Base-by-base conservation (phyloP, 306 rosid genomes). In the Cajanus cajan region DNA sequence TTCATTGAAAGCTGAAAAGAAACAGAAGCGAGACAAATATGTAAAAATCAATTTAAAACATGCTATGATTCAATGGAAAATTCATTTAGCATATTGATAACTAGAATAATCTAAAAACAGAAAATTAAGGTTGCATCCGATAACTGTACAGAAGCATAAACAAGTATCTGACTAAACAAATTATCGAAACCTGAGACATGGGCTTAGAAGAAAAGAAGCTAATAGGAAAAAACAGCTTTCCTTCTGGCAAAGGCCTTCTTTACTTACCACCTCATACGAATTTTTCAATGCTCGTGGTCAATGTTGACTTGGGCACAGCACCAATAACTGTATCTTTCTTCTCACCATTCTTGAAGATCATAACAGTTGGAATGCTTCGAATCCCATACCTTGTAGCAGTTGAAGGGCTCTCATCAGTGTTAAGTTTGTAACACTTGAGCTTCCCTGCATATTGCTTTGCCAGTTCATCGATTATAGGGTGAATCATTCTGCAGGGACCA, bases 401-500 rank as follows among this genome's bases (percentile, higher is more conserved):
- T 24, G 88, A 34, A 40, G 96, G 90, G 66, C 89, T 85, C 63
- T 85, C 90, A 71, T 93, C 98, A 9, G 96, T 93, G 57, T 93
- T 91, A 3, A 95, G 85, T 78, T 93, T 93, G 96, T 80, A 95
- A 82, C 94, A 93, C 84, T 95, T 95, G 18, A 91, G 88, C 87
- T 89, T 95, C 54, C 93, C 98, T 4, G 80, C 78, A 47, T 91
- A 91, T 51, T 93, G 82, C 80, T 81, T 87, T 37, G 98, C 90
- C 62, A 95, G 81, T 33, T 87, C 96, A 67, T 90, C 90, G 28
- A 95, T 83, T 59, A 95, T 83, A 0, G 99, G 99, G 84, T 91
- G 98, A 69, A 93, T 91, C 97, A 95, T 93, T 14, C 99, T 96
- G 87, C 99, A 95, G 7, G 99, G 99, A 31, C 99, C 99, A 12